phyloP scores from a whole-genome alignment of 2,329 filamentous ascomycete genomes.

The Colletotrichum gloeosporioides region DNA sequence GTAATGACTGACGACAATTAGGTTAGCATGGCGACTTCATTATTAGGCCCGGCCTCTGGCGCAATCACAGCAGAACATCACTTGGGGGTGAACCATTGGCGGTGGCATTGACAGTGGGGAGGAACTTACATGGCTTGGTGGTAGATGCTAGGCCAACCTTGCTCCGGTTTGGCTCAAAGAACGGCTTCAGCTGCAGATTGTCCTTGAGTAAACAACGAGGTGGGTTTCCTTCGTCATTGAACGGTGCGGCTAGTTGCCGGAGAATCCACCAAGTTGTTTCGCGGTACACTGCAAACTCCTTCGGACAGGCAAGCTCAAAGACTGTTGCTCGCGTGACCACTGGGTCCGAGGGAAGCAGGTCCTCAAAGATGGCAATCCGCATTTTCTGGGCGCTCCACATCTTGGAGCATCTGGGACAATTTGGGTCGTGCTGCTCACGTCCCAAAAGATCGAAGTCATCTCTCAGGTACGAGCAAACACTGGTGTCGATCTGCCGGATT shows the following conservation, averaged over 20 bases:
- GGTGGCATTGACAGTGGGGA: background rate
- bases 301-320: constrained; percentile 45
- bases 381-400: constrained; percentile 32
- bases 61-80: background rate
- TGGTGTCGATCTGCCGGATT: constrained; percentile 32
- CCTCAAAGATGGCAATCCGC: constrained; percentile 42
- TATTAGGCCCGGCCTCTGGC: background rate
- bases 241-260: constrained; percentile 29
- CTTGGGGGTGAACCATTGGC: background rate
- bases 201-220: constrained; percentile 29
- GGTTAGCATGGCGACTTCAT: background rate
- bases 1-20: constrained; percentile 26
- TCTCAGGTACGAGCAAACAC: constrained; percentile 34
- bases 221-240: constrained; percentile 14
- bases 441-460: constrained; percentile 23
- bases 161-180: constrained; percentile 9
- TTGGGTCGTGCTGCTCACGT: constrained; percentile 25
- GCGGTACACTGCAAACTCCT: constrained; percentile 40
- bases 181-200: constrained; percentile 27
- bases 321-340: constrained; percentile 37
- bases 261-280: constrained; percentile 46
- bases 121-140: constrained; percentile 33
- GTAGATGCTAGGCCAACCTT: constrained; percentile 31
- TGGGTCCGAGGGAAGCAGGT: constrained; percentile 40
- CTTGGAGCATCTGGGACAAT: constrained; percentile 41